Evolutionary conservation across 1,284 basidiomycete species (phyloP).

Genomic region (Grifola frondosa): DNA sequence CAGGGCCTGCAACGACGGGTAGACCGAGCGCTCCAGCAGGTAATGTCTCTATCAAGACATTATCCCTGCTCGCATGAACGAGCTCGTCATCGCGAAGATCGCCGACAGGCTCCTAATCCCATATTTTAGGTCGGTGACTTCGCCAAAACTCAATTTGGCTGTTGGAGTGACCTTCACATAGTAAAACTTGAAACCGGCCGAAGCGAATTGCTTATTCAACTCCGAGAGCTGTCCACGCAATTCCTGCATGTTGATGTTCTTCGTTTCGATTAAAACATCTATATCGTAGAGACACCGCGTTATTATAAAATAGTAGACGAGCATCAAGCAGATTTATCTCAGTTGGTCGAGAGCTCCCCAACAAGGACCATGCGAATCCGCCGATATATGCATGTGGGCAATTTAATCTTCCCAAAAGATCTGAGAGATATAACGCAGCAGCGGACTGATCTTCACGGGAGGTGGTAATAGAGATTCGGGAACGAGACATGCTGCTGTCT

Average conservation of each 20-base stretch:
- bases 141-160: too few relatives aligned
- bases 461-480: constrained; percentile 18
- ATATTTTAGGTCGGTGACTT: neutral
- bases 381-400: constrained; percentile 35
- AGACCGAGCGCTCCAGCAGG: constrained; percentile 29
- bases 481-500: constrained; percentile 4
- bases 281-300: constrained; percentile 28
- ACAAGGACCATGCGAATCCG: constrained; percentile 35
- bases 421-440: constrained; percentile 26
- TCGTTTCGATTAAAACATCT: constrained; percentile 34
- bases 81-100: constrained; percentile 9
- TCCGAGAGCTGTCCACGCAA: constrained; percentile 24
- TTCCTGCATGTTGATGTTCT: constrained; percentile 15
- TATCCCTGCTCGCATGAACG: constrained; percentile 23
- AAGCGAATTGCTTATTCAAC: constrained; percentile 27
- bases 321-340: constrained; percentile 29
- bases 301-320: neutral
- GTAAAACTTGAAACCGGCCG: constrained; percentile 29
- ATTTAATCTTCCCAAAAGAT: constrained; percentile 20
- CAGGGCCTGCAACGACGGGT: constrained; percentile 21
- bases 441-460: constrained; percentile 24
- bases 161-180: constrained; percentile 26
- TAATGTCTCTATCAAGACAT: constrained; percentile 34
- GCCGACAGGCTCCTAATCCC: neutral
- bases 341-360: constrained; percentile 32